Conservation (phyloP, 805 yeast genomes). For the Candida silvicultrix region DNA sequence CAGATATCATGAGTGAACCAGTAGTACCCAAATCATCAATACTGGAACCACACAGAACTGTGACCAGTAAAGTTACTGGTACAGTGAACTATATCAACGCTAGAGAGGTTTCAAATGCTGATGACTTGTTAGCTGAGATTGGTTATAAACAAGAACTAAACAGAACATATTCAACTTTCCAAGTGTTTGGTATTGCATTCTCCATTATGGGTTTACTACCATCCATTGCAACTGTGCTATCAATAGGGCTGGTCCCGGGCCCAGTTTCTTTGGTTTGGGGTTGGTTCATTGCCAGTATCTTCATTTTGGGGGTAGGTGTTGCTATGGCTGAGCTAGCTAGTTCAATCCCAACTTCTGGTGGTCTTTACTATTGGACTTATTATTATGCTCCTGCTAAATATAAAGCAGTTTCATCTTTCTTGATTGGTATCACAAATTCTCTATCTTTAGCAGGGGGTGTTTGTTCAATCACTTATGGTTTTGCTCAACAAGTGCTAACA, state of each 20-base stretch:
- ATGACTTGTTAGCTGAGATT: slow-evolving; percentile 24
- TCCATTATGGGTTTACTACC: slow-evolving; percentile 62
- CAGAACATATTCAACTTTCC: slow-evolving; percentile 50
- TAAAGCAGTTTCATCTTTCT: slow-evolving; percentile 44
- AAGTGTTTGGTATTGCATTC: slow-evolving; percentile 62
- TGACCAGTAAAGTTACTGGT: slow-evolving; percentile 2
- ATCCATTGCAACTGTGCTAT: slow-evolving; percentile 47
- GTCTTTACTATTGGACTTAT: slow-evolving; percentile 56
- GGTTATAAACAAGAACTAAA: slow-evolving; percentile 63
- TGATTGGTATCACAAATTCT: slow-evolving; percentile 59
- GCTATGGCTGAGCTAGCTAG: slow-evolving; percentile 56
- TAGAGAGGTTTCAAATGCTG: slow-evolving; percentile 6
- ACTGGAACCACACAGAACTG: background rate
- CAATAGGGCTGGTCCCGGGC: slow-evolving; percentile 47
- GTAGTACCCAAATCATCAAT: background rate
- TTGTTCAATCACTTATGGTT: slow-evolving; percentile 61
- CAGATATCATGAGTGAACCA: no score
- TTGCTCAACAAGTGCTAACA: slow-evolving; percentile 47
- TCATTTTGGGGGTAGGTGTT: slow-evolving; percentile 48
- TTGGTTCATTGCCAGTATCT: slow-evolving; percentile 51
- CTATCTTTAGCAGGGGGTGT: slow-evolving; percentile 56
- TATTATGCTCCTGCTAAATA: slow-evolving; percentile 48
- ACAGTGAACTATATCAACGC: slow-evolving; percentile 17
- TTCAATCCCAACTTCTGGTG: slow-evolving; percentile 68
- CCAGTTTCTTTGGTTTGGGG: slow-evolving; percentile 58